phyloP scores from a whole-genome alignment of 805 yeast species.

The Ogataea sp. region DNA sequence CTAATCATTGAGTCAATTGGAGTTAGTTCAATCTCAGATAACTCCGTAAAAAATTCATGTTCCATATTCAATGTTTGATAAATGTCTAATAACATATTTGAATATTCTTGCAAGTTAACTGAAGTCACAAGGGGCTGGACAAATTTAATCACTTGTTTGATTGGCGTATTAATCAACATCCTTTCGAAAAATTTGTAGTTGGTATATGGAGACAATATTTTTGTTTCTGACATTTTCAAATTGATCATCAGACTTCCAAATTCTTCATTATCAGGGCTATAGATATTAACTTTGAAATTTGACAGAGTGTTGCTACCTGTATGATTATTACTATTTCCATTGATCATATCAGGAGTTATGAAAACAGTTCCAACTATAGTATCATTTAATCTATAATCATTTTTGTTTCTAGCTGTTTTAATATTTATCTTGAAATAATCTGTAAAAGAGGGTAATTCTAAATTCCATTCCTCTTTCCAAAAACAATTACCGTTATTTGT shows the following conservation, averaged over 20 bases:
- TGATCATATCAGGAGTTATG: slow-evolving; percentile 43
- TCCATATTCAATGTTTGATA: slow-evolving; percentile 66
- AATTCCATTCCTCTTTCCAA: slow-evolving; percentile 73
- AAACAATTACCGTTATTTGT: slow-evolving; percentile 46
- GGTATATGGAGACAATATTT: slow-evolving; percentile 50
- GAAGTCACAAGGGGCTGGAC: slow-evolving; percentile 26
- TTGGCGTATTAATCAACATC: slow-evolving; percentile 46
- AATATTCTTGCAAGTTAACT: slow-evolving; percentile 40
- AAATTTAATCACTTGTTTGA: slow-evolving; percentile 43
- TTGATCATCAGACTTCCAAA: slow-evolving; percentile 54
- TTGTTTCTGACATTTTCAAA: slow-evolving; percentile 41
- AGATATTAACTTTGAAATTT: slow-evolving; percentile 17
- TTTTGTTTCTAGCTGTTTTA: slow-evolving; percentile 17
- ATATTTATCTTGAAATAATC: slow-evolving; percentile 42
- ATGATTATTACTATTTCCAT: slow-evolving; percentile 18
- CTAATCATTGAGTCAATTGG: slow-evolving; percentile 37
- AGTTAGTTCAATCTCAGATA: slow-evolving; percentile 60
- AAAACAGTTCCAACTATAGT: slow-evolving; percentile 43
- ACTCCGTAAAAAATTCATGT: slow-evolving; percentile 61
- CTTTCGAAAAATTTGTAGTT: slow-evolving; percentile 57
- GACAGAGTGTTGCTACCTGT: slow-evolving; percentile 3
- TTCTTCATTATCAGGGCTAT: slow-evolving; percentile 27
- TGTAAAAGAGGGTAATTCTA: slow-evolving; percentile 52
- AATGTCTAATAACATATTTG: slow-evolving; percentile 59
- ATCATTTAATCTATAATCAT: slow-evolving; percentile 11